phyloP scores from a whole-genome alignment of 2,329 filamentous ascomycete genomes.

The Scedosporium minutisporum region DNA sequence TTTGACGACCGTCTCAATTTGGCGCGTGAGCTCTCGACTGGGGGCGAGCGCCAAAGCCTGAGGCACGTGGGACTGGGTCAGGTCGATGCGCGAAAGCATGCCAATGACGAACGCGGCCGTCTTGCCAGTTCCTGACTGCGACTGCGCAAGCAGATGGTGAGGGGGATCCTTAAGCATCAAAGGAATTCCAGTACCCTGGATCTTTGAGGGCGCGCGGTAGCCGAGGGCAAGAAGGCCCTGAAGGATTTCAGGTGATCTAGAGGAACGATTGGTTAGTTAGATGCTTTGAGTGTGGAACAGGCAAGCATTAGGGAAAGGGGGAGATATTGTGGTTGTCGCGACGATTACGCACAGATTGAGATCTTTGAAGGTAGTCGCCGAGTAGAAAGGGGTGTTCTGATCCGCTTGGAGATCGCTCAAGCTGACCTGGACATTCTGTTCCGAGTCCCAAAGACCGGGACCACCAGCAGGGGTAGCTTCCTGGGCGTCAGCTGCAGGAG shows the following conservation, averaged over 20 bases:
- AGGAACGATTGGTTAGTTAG: slow-evolving; percentile 4
- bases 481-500: slow-evolving; percentile 16
- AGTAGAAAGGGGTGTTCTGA: slow-evolving; percentile 78
- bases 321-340: background rate
- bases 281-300: background rate
- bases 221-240: slow-evolving; percentile 71
- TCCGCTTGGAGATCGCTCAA: slow-evolving; percentile 82
- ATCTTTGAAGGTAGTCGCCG: slow-evolving; percentile 73
- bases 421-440: slow-evolving; percentile 86
- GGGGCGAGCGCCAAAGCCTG: slow-evolving; percentile 87
- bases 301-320: slow-evolving; percentile 2
- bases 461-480: slow-evolving; percentile 30
- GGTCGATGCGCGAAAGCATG: slow-evolving; percentile 77
- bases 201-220: slow-evolving; percentile 94
- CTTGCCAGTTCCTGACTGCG: slow-evolving; percentile 98
- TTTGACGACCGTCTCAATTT: slow-evolving; percentile 79
- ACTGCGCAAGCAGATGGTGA: slow-evolving; percentile 91
- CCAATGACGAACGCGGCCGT: slow-evolving; percentile 94
- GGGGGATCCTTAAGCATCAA: slow-evolving; percentile 82
- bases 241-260: slow-evolving; percentile 46
- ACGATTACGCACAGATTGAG: slow-evolving; percentile 61
- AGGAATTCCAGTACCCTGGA: slow-evolving; percentile 89
- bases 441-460: slow-evolving; percentile 56
- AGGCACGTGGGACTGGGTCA: slow-evolving; percentile 55
- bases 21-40: slow-evolving; percentile 85